Base-by-base conservation (phyloP, 352 stramenopile genomes). In the Phytophthora sp. region DNA sequence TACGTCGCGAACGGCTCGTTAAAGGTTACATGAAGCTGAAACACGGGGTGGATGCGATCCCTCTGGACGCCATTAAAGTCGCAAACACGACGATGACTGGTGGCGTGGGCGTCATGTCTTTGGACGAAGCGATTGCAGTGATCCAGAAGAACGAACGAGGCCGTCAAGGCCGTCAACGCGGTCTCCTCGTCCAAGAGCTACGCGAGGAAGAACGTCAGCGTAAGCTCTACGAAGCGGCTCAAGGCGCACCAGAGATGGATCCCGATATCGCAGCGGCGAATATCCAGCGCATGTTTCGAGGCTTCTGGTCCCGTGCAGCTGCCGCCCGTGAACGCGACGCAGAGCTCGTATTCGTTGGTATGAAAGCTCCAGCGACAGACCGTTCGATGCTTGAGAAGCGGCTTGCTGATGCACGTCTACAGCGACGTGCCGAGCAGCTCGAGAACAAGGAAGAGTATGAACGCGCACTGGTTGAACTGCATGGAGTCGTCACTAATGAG, bases 381-480 rank as follows among this genome's bases (percentile, higher is more conserved):
- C 75, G 80, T 11, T 83, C 87, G 21, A 63, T 73, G 29, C 68
- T 97, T 3, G 81, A 97, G 59, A 84, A 81, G 49, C 79, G 91
- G 45, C 71, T 98, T 4, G 69, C 82, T 0, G 74, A 96, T 29
- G 86, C 91, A 1, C 82, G 82, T 33, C 67, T 89, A 12, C 92
- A 97, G 66, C 81, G 90, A 30, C 97, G 94, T 64, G 77, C 93
- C 8, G 90, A 98, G 65, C 95, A 98, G 67, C 45, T 57, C 7
- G 90, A 98, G 41, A 97, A 98, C 69, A 90, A 91, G 61, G 91
- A 98, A 39, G 91, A 89, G 47, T 99, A 98, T 72, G 79, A 92
- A 27, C 74, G 83, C 20, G 94, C 94, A 12, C 74, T 98, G 2
- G 68, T 86, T 26, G 89, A 96, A 16, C 72, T 98, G 9, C 95